Evolutionary conservation across 2,329 filamentous ascomycete species (phyloP).

Genomic region (Epichloe sp.): DNA sequence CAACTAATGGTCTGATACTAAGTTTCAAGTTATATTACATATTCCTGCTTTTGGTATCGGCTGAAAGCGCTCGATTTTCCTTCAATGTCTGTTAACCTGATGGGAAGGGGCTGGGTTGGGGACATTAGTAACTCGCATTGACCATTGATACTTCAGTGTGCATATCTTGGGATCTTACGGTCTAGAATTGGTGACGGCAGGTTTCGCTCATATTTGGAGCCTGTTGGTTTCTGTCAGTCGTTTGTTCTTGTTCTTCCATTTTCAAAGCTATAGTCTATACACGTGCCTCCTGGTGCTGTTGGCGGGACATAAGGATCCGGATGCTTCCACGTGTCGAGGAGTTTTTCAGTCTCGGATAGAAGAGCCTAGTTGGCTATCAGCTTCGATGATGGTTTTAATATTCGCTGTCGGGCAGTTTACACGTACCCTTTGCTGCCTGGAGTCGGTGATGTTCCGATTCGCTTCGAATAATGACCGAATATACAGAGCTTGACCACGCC

Average conservation of each 20-base stretch:
- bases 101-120: constrained; percentile 14
- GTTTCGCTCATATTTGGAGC: constrained; percentile 94
- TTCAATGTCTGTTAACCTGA: constrained; percentile 2
- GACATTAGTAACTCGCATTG: not conserved
- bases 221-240: constrained; percentile 29
- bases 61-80: no score
- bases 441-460: constrained; percentile 73
- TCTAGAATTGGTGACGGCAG: constrained; percentile 66
- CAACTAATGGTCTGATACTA: not conserved
- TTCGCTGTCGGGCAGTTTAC: constrained; percentile 9
- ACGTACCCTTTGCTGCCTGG: constrained; percentile 68
- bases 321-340: constrained; percentile 92
- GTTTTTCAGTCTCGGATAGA: constrained; percentile 73
- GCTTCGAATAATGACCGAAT: constrained; percentile 92
- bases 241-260: not conserved
- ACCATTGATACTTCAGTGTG: not conserved
- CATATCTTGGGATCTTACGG: constrained; percentile 43
- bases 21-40: not conserved
- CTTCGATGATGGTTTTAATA: not conserved
- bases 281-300: constrained; percentile 80
- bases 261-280: not conserved
- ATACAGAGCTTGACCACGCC: constrained; percentile 92
- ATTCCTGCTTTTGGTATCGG: not conserved
- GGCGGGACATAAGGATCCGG: constrained; percentile 85
- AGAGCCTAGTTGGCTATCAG: constrained; percentile 46